Evolutionary conservation across 108 stramenopile genomes (phyloP), one percentile per base, ranked within the genome.

Genomic region (Discostella stelligeroides): DNA sequence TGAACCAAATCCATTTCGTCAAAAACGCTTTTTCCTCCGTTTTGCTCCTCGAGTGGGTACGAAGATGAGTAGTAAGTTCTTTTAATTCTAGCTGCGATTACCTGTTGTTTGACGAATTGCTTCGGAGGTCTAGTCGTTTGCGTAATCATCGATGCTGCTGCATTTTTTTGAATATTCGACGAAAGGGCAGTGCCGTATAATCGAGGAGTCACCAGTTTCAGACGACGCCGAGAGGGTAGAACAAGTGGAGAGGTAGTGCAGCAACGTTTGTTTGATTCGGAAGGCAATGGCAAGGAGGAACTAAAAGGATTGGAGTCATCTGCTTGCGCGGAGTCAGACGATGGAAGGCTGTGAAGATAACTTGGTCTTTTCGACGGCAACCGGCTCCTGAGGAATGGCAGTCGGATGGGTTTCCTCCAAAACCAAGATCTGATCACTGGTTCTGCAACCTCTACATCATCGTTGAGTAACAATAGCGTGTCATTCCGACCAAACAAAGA

Each of bases 41-140:
- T 14, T 56, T 45, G 43, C 43, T 17, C 43, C n/a, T 37, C 55
- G 15, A 27, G 4, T 37, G 30, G 30, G 28, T 56, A 56, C 1
- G 55, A 56, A 37, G 55, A 56, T 38, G 7, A 29, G 34, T 56
- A 56, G 34, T 56, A 56, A 37, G 34, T 34, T 56, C 55, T 30
- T 56, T 56, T 56, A 5, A 17, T 14, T 17, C n/a, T 38, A 34
- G 5, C 5, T 14, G 34, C 28, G 30, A 56, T 11, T 18, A 17
- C 3, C 0, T 56, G 55, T 29, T 2, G 24, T 37, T 38, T 17
- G 4, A 37, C 12, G 28, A 14, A 37, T 28, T 37, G 23, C 27
- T 20, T 17, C 27, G 51, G 51, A 6, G 51, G 51, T 53, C 51
- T 24, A 1, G 24, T 53, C 23, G 14, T 49, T 49, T 49, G 23